Evolutionary conservation across 2,329 filamentous ascomycete genomes (phyloP).

Genomic region (Colletotrichum liriopes): DNA sequence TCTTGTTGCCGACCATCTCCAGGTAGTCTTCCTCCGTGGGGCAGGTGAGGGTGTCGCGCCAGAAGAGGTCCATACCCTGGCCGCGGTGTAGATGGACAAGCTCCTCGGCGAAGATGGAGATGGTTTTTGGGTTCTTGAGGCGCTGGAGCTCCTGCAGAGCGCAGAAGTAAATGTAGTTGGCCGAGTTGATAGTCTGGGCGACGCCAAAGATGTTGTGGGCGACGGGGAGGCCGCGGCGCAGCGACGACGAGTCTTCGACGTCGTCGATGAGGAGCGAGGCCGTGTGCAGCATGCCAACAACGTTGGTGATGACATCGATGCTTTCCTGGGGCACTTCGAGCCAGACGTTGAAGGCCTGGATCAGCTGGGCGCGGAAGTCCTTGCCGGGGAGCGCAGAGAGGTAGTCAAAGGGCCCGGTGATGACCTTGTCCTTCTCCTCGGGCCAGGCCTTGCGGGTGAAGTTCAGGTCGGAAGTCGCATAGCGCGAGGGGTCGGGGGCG

Average conservation of each 20-base stretch:
- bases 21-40: conserved; percentile 91
- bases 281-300: conserved; percentile 89
- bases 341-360: conserved; percentile 86
- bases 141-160: conserved; percentile 82
- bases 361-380: conserved; percentile 85
- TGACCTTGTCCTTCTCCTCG: conserved; percentile 81
- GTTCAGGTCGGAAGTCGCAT: conserved; percentile 70
- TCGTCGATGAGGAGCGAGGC: conserved; percentile 89
- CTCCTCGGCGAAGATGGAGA: conserved; percentile 85
- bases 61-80: conserved; percentile 93
- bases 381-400: conserved; percentile 85
- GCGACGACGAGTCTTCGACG: conserved; percentile 84
- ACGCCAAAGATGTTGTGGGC: conserved; percentile 89
- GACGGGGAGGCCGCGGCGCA: conserved; percentile 85
- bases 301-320: conserved; percentile 82
- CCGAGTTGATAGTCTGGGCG: conserved; percentile 90
- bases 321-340: conserved; percentile 80
- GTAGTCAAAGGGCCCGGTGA: conserved; percentile 87
- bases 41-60: conserved; percentile 88
- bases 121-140: conserved; percentile 76
- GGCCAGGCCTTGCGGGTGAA: conserved; percentile 74
- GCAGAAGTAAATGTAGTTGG: conserved; percentile 90
- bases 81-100: conserved; percentile 87
- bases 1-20: conserved; percentile 96
- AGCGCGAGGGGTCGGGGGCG: conserved; percentile 67